Evolutionary conservation across 768 basidiomycete species (phyloP), one percentile per base, ranked within the genome.

Genomic region (Auricularia heimuer): DNA sequence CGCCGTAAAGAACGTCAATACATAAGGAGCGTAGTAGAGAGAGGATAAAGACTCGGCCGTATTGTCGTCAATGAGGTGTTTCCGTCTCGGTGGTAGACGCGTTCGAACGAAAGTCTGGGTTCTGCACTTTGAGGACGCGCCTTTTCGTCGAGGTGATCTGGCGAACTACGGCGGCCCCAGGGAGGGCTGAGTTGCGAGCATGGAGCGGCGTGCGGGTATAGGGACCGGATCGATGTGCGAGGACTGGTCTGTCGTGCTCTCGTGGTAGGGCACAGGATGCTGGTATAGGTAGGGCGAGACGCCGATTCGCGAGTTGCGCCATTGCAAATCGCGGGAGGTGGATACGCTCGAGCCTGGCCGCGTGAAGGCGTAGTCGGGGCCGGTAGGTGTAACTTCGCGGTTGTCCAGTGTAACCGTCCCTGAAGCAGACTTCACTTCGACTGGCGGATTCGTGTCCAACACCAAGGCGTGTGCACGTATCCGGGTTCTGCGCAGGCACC

Each of bases 261-360:
- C 47, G 16, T 0, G 47, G 47, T 51, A 51, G 4, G 47, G 47
- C 16, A 24, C 47, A 10, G 21, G 11, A 6, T 18, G 47, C 16
- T 51, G 11, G 21, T 18, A 51, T 21, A 18, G 11, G 16, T 51
- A 51, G 11, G 47, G 47, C 14, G 47, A 51, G 47, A 51, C 21
- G 47, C 47, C 47, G 4, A 42, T 42, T 1, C 39, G 39, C 18
- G 47, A 21, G 1, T 51, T 51, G 18, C 47, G 47, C 14, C 18
- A 21, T 0, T 18, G 18, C 21, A 0, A 0, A 0, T 8, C 11
- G 47, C 21, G 47, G 0, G 0, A 51, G 0, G 47, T 18, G 11
- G 47, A 16, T 8, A 51, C 47, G 21, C 47, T 51, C 18, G 47
- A 51, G 47, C 14, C 18, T 0, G 18, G 47, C 1, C 47, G 47